A percentile compares a stretch with the other conserved stretches of the same genome.
Conservation (phyloP, 352 stramenopile genomes). For the Pilasporangium apinafurcum region DNA sequence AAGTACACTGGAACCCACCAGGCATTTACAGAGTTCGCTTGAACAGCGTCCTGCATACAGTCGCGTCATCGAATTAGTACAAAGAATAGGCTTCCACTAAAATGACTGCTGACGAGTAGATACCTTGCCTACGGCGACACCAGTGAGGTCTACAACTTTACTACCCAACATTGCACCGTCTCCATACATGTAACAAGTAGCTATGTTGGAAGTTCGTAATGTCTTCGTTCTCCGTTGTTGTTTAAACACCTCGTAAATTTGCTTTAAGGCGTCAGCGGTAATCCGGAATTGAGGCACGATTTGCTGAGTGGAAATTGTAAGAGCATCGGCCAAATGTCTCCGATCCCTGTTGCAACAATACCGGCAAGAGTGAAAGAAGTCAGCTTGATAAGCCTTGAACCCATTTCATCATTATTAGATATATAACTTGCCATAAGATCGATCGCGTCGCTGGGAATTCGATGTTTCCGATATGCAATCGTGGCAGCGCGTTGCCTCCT, state of each 20-base stretch:
- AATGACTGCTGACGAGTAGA: too few relatives aligned
- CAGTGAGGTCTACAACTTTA: constrained; percentile 6
- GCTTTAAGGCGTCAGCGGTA: constrained; percentile 33
- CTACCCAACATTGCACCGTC: constrained; percentile 4
- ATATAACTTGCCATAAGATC: constrained; percentile 45
- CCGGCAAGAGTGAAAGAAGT: not conserved
- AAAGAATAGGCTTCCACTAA: not conserved
- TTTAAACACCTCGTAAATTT: constrained; percentile 27
- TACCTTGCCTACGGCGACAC: constrained; percentile 24
- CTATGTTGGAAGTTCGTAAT: too few relatives aligned
- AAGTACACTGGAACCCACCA: constrained; percentile 34
- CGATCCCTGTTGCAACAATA: constrained; percentile 39
- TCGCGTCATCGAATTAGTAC: not conserved
- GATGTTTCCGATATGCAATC: constrained; percentile 48
- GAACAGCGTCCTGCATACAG: constrained; percentile 4
- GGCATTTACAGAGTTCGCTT: constrained; percentile 7
- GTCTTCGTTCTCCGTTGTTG: constrained; percentile 8
- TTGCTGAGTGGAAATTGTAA: constrained; percentile 27
- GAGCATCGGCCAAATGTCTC: constrained; percentile 31
- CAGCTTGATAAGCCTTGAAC: not conserved
- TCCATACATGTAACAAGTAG: constrained; percentile 39
- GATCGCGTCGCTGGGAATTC: constrained; percentile 62
- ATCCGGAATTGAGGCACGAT: constrained; percentile 46
- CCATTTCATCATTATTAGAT: not conserved
- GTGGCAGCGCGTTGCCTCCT: not conserved